Percentiles rank a stretch among this genome's conserved stretches.
phyloP scores from a whole-genome alignment of 164 flowering plant species.

The Magnolia officinalis region DNA sequence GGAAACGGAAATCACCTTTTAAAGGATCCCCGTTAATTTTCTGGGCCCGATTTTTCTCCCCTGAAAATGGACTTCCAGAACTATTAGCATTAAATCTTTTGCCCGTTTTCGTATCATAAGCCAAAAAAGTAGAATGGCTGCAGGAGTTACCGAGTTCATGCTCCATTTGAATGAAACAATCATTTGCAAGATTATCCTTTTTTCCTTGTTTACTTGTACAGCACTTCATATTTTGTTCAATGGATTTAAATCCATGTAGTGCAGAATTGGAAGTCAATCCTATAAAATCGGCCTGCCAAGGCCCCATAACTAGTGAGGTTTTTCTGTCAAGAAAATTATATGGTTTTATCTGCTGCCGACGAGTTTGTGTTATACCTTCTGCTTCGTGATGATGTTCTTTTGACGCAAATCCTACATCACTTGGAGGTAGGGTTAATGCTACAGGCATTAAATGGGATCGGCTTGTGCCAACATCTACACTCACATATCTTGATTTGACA shows the following conservation, averaged over 20 bases:
- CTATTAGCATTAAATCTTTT: constrained; percentile 6
- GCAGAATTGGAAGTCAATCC: constrained; percentile 17
- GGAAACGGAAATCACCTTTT: constrained; percentile 16
- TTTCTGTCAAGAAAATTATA: constrained; percentile 16
- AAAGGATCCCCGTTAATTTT: constrained; percentile 21
- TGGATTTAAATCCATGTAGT: background rate
- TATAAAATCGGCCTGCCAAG: constrained; percentile 15
- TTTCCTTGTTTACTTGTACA: constrained; percentile 10
- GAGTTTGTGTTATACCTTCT: constrained; percentile 14
- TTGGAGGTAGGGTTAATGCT: constrained; percentile 9
- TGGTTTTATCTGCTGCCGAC: constrained; percentile 14
- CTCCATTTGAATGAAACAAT: constrained; percentile 9
- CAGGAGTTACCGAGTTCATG: constrained; percentile 12
- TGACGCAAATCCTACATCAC: constrained; percentile 9
- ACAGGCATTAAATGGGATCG: constrained; percentile 6
- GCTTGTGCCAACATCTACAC: constrained; percentile 8
- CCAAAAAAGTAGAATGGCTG: constrained; percentile 17
- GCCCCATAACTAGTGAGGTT: constrained; percentile 14
- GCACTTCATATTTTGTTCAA: constrained; percentile 9
- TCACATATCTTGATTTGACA: constrained; percentile 14
- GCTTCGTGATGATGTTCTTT: constrained; percentile 15
- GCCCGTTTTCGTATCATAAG: constrained; percentile 20
- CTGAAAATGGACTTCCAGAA: constrained; percentile 12
- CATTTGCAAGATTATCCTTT: constrained; percentile 19
- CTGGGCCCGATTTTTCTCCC: constrained; percentile 18